A percentile compares a stretch with the other conserved stretches of the same genome.
Evolutionary conservation across 306 rosid species (phyloP).

Genomic region (Arachis stenosperma): DNA sequence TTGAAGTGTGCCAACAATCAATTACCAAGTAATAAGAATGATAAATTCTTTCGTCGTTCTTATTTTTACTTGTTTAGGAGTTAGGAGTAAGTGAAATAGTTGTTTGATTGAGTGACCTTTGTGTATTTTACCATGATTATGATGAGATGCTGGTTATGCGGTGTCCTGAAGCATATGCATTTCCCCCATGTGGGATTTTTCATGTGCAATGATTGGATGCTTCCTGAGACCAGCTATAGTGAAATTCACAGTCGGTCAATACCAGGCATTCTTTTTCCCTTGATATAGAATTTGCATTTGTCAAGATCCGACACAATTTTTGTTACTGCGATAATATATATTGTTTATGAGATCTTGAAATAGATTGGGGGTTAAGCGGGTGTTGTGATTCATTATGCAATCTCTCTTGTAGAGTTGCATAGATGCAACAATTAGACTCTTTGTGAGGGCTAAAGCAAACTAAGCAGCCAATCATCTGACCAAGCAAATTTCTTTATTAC

Average conservation of each 20-base stretch:
- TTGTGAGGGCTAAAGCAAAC: constrained; percentile 29
- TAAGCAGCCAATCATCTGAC: constrained; percentile 14
- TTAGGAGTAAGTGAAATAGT: neutral
- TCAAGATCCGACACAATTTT: neutral
- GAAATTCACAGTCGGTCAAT: constrained; percentile 17
- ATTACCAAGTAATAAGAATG: neutral
- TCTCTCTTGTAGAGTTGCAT: constrained; percentile 9
- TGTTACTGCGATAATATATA: no score
- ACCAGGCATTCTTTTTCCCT: constrained; percentile 11
- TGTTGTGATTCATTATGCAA: constrained; percentile 26
- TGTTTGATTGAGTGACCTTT: neutral
- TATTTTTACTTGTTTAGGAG: neutral
- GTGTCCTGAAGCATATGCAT: constrained; percentile 29
- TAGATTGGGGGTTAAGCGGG: constrained; percentile 26
- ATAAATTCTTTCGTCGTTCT: neutral
- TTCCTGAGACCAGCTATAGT: constrained; percentile 28
- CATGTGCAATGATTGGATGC: constrained; percentile 37
- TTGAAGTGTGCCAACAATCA: neutral
- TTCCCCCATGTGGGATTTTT: neutral
- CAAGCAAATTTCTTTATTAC: neutral
- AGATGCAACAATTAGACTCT: constrained; percentile 34
- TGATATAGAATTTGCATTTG: constrained; percentile 27
- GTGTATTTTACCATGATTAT: neutral
- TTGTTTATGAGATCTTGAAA: neutral
- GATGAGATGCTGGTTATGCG: constrained; percentile 27